Conservation (phyloP, 2,329 filamentous ascomycete genomes). For the Fusarium zealandicum region DNA sequence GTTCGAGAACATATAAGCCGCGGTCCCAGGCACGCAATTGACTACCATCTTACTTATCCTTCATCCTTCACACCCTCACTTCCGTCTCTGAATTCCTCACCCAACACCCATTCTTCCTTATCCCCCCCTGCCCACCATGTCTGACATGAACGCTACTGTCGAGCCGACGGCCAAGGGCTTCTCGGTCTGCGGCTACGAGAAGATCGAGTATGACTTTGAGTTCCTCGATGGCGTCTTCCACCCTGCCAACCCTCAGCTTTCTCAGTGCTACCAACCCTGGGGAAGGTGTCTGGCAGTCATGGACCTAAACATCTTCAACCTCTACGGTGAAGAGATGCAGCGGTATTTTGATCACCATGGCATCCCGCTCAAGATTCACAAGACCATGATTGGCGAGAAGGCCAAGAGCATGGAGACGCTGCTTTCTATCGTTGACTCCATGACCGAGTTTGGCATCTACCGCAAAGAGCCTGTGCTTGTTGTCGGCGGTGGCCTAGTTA, state of each 20-base stretch:
- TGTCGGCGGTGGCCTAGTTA: slow-evolving; percentile 74
- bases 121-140: slow-evolving; percentile 58
- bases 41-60: not conserved
- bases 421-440: slow-evolving; percentile 73
- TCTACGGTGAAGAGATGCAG: slow-evolving; percentile 72
- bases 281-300: slow-evolving; percentile 71
- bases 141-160: slow-evolving; percentile 72
- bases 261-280: slow-evolving; percentile 71
- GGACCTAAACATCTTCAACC: slow-evolving; percentile 73
- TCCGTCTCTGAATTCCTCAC: not conserved
- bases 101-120: not conserved
- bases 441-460: slow-evolving; percentile 76
- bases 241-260: slow-evolving; percentile 64
- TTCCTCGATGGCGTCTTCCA: slow-evolving; percentile 76
- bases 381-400: slow-evolving; percentile 78
- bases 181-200: slow-evolving; percentile 76
- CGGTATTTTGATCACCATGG: slow-evolving; percentile 71
- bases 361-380: slow-evolving; percentile 69
- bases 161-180: slow-evolving; percentile 70
- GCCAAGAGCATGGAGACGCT: slow-evolving; percentile 76
- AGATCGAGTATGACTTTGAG: slow-evolving; percentile 78
- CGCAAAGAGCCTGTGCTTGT: slow-evolving; percentile 73
- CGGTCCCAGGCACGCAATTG: slow-evolving; percentile 5
- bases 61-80: slow-evolving; percentile 19
- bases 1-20: slow-evolving; percentile 22